Evolutionary conservation across 73 alveolate genomes (phyloP).

Genomic region (Tetrahymena thermophila): DNA sequence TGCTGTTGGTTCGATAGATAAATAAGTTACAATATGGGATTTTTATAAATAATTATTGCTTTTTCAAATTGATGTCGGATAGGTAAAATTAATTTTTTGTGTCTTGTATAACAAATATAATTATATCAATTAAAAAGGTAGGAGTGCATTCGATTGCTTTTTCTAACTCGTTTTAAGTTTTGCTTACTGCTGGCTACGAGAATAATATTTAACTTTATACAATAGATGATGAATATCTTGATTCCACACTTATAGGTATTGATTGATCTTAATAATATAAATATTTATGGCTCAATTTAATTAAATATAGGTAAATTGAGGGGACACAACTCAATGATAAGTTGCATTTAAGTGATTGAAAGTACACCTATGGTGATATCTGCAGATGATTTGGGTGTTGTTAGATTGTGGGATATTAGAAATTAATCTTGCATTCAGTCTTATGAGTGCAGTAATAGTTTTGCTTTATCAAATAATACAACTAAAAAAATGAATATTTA

Average conservation of each 20-base stretch:
- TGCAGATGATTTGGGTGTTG: slow-evolving; percentile 41
- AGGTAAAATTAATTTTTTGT: neutral
- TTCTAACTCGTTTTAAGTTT: slow-evolving; percentile 20
- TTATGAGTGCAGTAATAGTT: neutral
- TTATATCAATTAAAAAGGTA: neutral
- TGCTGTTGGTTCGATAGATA: slow-evolving; percentile 39
- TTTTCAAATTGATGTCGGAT: neutral
- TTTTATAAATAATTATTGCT: neutral
- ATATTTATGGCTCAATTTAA: neutral
- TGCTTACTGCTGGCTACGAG: slow-evolving; percentile 27
- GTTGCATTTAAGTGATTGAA: slow-evolving; percentile 13
- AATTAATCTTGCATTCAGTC: slow-evolving; percentile 22
- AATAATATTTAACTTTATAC: slow-evolving; percentile 19
- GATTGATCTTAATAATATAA: neutral
- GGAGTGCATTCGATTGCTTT: slow-evolving; percentile 30
- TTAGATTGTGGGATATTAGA: slow-evolving; percentile 45
- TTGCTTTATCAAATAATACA: neutral
- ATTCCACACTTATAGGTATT: slow-evolving; percentile 27
- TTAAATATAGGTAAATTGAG: neutral
- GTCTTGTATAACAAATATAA: neutral
- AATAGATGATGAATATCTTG: slow-evolving; percentile 29
- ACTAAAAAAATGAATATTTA: slow-evolving; percentile 20
- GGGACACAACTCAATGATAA: slow-evolving; percentile 42
- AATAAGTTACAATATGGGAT: slow-evolving; percentile 31
- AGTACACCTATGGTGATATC: slow-evolving; percentile 26